Base-by-base conservation (phyloP, 176 grass and related monocot species). In the Eremochloa ophiuroides region DNA sequence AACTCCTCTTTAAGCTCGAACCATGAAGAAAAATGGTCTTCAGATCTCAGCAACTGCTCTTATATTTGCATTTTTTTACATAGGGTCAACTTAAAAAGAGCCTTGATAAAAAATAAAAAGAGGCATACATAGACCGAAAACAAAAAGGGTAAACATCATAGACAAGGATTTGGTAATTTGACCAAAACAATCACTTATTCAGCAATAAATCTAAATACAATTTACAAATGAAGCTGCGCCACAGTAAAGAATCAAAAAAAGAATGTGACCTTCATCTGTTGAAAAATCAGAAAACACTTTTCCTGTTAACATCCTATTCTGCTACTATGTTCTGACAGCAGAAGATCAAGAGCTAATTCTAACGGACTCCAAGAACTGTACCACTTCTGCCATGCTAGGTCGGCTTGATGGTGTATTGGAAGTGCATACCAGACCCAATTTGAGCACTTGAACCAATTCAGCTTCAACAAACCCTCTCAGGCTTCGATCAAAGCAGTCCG, bases 321-420 rank as follows among this genome's bases (percentile, higher is more conserved):
- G 63, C 86, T 76, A 55, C 78, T 80, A 71, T 80, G 79, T 84
- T 71, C 43, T 17, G 64, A 48, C 18, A 77, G 50, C 79, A 62
- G 74, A 64, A 60, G 62, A 79, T 96, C 87, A 99, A 58, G 91
- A 80, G 85, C 89, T 91, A 79, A 79, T 77, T 86, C 88, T 94
- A 89, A 99, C 33, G 1, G 93, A 96, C 61, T 99, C 97, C 90
- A 99, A 87, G 86, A 88, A 95, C 80, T 99, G 97, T 71, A 99
- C 97, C 75, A 99, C 93, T 76, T 99, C 97, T 38, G 97, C 80
- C 93, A 99, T 96, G 68, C 89, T 95, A 69, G 93, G 97, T 46
- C 97, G 82, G 86, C 73, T 93, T 16, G 91, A 89, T 37, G 97
- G 91, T 65, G 73, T 76, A 65, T 96, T 90, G 53, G 91, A 89